Base-by-base conservation (phyloP, 2,329 filamentous ascomycete species). In the Cladosporium sp. region DNA sequence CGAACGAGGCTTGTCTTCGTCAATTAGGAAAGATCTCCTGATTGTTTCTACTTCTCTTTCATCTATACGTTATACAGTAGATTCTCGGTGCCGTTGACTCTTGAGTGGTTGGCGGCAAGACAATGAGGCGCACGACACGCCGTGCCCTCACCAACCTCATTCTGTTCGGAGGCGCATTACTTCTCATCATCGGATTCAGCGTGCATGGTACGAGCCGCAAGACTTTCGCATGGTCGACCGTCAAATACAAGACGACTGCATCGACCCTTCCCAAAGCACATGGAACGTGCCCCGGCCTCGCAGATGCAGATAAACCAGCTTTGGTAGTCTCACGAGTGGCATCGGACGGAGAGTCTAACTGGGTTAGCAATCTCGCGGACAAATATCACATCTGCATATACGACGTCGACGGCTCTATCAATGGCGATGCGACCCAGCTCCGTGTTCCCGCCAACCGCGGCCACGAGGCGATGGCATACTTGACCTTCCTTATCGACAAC, bases 381-480 rank as follows among this genome's bases (percentile, higher is more conserved):
- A 61, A 66, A 48, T 78, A 75, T 52, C 74, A 77, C 46, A 57
- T 72, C 33, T 77, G 75, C 60, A 58, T 74, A 5, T 77, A 77
- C 63, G 69, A 66, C 10, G 70, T 67, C 28, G 74, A 76, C 54
- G 61, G 62, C 3, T 66, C 65, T 5, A 58, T 54, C 1, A 45
- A 64, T 32, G 49, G 43, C 19, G 43, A 42, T 8, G n/a, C 35
- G 11, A 52, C 43, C 11, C 28, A 46, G 34, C 68, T 77, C 2
- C 72, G 72, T 50, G 68, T 74, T 1, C 75, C 76, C 3, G 68
- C 68, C 10, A 78, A 78, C 59, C 79, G 80, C 61, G 82, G 81
- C 34, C 78, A 81, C 59, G 82, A 85, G 67, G 79, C 79, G 33
- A 77, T 82, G 68, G 74, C 80, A 6, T 83, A 84, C 62, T 71